Evolutionary conservation across 208 protist genomes (phyloP).

Genomic region (Crithidia thermophila): DNA sequence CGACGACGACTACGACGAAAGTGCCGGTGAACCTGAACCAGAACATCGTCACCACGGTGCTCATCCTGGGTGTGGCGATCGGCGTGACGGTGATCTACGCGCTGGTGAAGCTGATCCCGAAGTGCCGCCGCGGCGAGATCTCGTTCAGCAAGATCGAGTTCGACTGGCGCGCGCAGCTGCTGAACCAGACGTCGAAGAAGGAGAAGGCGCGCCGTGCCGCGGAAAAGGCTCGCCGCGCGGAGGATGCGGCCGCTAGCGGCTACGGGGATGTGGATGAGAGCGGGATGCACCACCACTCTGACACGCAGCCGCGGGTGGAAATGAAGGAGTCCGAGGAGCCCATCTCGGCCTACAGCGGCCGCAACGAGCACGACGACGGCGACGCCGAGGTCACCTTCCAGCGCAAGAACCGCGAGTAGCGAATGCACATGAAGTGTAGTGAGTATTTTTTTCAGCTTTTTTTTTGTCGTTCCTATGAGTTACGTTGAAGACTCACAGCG

Average conservation of each 20-base stretch:
- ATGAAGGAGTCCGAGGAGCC: neutral
- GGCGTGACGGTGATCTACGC: constrained; percentile 19
- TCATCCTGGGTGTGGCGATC: constrained; percentile 46
- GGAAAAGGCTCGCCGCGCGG: constrained; percentile 28
- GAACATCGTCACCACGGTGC: constrained; percentile 52
- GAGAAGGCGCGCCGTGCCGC: constrained; percentile 26
- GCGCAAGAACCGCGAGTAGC: constrained; percentile 18
- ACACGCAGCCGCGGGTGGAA: constrained; percentile 16
- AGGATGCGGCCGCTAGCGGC: constrained; percentile 12
- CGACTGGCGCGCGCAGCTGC: constrained; percentile 52
- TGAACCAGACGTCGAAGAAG: constrained; percentile 42
- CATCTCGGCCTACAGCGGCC: neutral
- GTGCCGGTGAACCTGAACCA: constrained; percentile 32
- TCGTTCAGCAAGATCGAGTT: constrained; percentile 44
- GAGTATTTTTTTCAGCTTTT: neutral
- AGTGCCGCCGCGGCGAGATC: constrained; percentile 41
- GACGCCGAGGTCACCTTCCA: neutral
- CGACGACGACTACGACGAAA: constrained; percentile 10
- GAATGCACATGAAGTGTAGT: neutral
- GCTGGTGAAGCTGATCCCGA: constrained; percentile 34
- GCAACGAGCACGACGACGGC: neutral
- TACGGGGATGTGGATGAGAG: constrained; percentile 1
- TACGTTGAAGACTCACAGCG: neutral
- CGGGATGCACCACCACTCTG: neutral
- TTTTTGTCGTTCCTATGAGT: neutral